A percentile compares a stretch with the other conserved stretches of the same genome.
Conservation (phyloP, 2,329 filamentous ascomycete genomes). For the Huntiella savannae region DNA sequence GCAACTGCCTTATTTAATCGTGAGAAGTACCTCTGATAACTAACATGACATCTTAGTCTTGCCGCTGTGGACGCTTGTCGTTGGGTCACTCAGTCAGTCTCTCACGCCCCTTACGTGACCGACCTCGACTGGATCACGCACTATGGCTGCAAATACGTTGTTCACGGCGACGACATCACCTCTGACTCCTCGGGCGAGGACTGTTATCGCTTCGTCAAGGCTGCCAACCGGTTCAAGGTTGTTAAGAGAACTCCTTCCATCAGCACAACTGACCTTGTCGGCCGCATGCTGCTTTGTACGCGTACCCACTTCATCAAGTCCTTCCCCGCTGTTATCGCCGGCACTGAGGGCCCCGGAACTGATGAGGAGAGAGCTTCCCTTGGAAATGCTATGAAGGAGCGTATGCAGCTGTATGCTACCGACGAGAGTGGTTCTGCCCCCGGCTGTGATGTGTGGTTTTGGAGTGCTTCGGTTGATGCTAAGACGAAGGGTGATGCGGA, state of each 20-base stretch:
- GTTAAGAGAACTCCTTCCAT: conserved; percentile 94
- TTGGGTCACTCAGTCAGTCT: conserved; percentile 73
- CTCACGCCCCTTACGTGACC: conserved; percentile 85
- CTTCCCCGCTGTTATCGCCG: conserved; percentile 47
- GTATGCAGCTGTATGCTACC: conserved; percentile 72
- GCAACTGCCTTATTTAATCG: conserved; percentile 8
- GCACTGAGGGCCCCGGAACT: conserved; percentile 53
- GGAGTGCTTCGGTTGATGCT: conserved; percentile 38
- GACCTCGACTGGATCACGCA: conserved; percentile 84
- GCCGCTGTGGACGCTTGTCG: conserved; percentile 86
- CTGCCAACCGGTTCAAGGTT: conserved; percentile 82
- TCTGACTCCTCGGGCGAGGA: conserved; percentile 86
- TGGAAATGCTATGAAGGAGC: conserved; percentile 51
- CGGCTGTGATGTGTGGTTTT: conserved; percentile 72
- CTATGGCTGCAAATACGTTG: conserved; percentile 88
- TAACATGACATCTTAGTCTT: conserved; percentile 32
- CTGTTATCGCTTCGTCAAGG: conserved; percentile 95
- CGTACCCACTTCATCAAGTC: conserved; percentile 81
- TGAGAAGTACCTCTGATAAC: conserved; percentile 4
- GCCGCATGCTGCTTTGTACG: conserved; percentile 93
- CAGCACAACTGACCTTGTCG: conserved; percentile 93
- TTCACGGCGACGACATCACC: conserved; percentile 93
- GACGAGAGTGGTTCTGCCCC: conserved; percentile 64
- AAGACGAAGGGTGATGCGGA: conserved; percentile 25
- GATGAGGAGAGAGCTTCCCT: conserved; percentile 44